A percentile compares a stretch with the other conserved stretches of the same genome.
These are phyloP conservation scores for Gastroboletus turbinatus DNA, from an alignment of 1,284 basidiomycete species.

Conservation along the genomic window DNA sequence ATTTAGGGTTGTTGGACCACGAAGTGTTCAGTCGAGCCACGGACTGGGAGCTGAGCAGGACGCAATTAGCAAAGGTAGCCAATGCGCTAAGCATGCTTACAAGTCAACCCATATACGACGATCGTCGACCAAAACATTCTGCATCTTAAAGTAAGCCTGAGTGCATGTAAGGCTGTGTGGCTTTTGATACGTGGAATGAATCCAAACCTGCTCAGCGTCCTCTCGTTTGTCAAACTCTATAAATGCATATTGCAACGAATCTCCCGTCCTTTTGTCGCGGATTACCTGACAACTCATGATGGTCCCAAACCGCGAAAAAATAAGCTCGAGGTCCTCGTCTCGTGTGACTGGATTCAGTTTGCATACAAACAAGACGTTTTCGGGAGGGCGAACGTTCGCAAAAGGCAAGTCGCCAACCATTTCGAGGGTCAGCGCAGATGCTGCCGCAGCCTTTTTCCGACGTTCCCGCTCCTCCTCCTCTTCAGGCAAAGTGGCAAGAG, in stretches of 20 bases:
- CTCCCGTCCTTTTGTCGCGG: slow-evolving; percentile 92
- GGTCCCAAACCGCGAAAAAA: slow-evolving; percentile 93
- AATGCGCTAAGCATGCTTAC: slow-evolving; percentile 36
- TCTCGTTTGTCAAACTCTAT: slow-evolving; percentile 96
- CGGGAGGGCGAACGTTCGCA: slow-evolving; percentile 95
- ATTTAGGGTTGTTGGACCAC: slow-evolving; percentile 75
- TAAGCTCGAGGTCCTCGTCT: slow-evolving; percentile 95
- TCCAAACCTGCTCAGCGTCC: slow-evolving; percentile 84
- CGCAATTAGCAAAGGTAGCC: slow-evolving; percentile 18
- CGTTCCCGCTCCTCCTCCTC: slow-evolving; percentile 80
- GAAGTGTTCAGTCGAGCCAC: slow-evolving; percentile 72
- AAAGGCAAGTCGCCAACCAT: slow-evolving; percentile 99
- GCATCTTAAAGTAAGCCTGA: slow-evolving; percentile 99
- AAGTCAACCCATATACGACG: slow-evolving; percentile 99
- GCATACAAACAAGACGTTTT: slow-evolving; percentile 99
- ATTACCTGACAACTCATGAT: slow-evolving; percentile 99
- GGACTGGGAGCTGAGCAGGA: slow-evolving; percentile 73
- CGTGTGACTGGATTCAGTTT: slow-evolving; percentile 95
- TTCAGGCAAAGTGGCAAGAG: slow-evolving; percentile 72
- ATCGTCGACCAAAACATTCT: slow-evolving; percentile 98
- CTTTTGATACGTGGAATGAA: not conserved
- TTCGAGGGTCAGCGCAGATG: slow-evolving; percentile 94
- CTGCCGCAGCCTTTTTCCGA: slow-evolving; percentile 83
- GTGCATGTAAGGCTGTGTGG: slow-evolving; percentile 2
- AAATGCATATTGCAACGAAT: slow-evolving; percentile 97